Base-by-base conservation (phyloP, 2,329 filamentous ascomycete genomes). In the Aspergillus ochraceoroseus region DNA sequence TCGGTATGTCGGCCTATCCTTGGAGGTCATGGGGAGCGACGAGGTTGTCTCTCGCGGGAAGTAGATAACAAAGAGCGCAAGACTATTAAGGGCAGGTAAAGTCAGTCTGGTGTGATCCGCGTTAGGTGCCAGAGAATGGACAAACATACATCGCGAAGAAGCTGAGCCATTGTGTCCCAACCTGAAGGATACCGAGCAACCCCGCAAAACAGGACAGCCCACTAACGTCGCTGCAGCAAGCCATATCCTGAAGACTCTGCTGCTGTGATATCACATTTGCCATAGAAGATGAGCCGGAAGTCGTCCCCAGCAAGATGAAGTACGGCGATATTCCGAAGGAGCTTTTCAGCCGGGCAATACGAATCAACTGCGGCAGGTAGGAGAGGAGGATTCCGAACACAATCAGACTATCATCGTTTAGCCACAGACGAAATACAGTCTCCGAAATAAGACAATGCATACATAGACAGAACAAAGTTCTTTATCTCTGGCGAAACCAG, bases 241-340 rank as follows among this genome's bases (percentile, higher is more conserved):
- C 77, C 46, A 95, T 82, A 61, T 95, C 89, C 41, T 80, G 75
- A 22, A 86, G 79, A 41, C 87, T 95, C 43, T 81, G 78, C n/a
- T 87, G 85, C 9, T 95, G 77, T 0, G 87, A 83, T 38, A 96
- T 71, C 59, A 98, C 95, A 60, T 96, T 96, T 49, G 86, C 87
- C 56, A 98, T 87, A 17, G 86, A 85, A 32, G 85, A 86, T 36
- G 85, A 94, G 54, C 85, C 85, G 5, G 87, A 94, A 1, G 90
- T 90, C 17, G 85, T 87, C 45, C 92, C 92, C n/a, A 98, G 79
- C 2, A 96, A 77, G 49, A 98, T 82, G 61, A 95, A 98, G 66
- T 90, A 92, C 6, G 92, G 90, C 19, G 89, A 95, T 47, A 98
- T 89, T 47, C 92, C 92, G 63, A 94, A 90, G 14, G 90, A 94